phyloP scores from a whole-genome alignment of 805 yeast species.

The Myxozyma nipponensis region DNA sequence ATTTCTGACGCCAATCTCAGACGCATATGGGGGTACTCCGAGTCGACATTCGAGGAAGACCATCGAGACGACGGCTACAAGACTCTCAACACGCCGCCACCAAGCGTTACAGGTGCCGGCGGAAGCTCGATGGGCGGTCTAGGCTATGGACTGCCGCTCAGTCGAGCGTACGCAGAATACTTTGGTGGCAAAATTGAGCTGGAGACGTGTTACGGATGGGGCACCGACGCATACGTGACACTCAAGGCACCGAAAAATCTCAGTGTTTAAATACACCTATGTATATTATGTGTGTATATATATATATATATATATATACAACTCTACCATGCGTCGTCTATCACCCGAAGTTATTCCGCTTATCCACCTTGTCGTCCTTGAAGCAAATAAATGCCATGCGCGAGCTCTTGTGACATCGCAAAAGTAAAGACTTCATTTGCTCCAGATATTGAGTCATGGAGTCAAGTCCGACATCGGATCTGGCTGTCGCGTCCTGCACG shows the following conservation, averaged over 20 bases:
- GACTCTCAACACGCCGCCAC: conserved; percentile 64
- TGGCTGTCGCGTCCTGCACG: conserved; percentile 25
- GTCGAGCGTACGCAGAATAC: conserved; percentile 66
- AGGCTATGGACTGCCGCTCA: conserved; percentile 92
- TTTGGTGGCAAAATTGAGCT: conserved; percentile 67
- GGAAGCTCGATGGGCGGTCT: conserved; percentile 80
- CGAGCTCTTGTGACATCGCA: conserved; percentile 18
- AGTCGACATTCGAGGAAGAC: conserved; percentile 64
- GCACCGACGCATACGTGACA: conserved; percentile 38
- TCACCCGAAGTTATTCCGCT: too few relatives aligned
- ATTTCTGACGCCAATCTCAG: conserved; percentile 62
- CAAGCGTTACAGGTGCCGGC: conserved; percentile 48
- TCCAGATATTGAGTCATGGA: conserved; percentile 23
- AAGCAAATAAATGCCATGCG: conserved; percentile 25
- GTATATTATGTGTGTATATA: background rate
- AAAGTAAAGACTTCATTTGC: conserved; percentile 22
- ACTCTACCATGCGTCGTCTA: too few relatives aligned
- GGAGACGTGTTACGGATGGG: conserved; percentile 71
- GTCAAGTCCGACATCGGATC: conserved; percentile 12
- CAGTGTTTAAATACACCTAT: background rate
- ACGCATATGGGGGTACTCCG: conserved; percentile 80
- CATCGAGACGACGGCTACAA: conserved; percentile 49
- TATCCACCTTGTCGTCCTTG: conserved; percentile 11
- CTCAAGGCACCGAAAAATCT: conserved; percentile 8
- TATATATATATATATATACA: too few relatives aligned